These are phyloP conservation scores for Populus tomentosa DNA, from an alignment of 441 rosid species.

Conservation along the genomic window DNA sequence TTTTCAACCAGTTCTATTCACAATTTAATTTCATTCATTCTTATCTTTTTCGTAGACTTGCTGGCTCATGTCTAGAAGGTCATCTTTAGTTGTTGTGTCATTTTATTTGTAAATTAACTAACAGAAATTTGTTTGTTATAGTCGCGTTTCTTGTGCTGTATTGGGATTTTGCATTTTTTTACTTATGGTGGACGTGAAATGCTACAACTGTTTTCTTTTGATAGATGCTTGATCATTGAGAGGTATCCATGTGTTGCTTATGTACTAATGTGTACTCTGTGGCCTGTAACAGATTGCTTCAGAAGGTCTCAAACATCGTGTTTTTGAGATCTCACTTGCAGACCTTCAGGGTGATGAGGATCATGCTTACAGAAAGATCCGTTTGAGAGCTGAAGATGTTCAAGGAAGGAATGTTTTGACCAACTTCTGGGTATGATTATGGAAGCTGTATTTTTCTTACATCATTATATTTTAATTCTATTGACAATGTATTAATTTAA, in stretches of 20 bases:
- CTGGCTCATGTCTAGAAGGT: no score
- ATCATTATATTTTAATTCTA: neutral
- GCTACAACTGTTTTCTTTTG: neutral
- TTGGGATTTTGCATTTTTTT: no score
- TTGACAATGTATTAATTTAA: neutral
- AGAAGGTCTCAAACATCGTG: constrained; percentile 85
- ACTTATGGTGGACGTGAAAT: neutral
- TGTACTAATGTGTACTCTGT: neutral
- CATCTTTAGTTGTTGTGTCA: no score
- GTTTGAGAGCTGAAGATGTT: constrained; percentile 89
- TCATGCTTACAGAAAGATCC: constrained; percentile 75
- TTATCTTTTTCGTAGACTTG: no score
- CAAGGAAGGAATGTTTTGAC: constrained; percentile 88
- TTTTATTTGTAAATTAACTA: no score
- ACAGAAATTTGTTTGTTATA: no score
- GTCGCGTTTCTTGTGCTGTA: no score
- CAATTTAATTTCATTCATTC: no score
- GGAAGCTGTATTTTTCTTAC: neutral
- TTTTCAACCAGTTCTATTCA: no score
- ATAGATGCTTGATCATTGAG: neutral
- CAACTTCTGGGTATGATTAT: constrained; percentile 76
- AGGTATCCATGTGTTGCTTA: neutral
- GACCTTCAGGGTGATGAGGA: constrained; percentile 87
- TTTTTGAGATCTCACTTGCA: constrained; percentile 79
- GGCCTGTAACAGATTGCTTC: constrained; percentile 68